These are phyloP conservation scores for Filobasidium wieringae DNA, from an alignment of 768 basidiomycete species.

Conservation along the genomic window DNA sequence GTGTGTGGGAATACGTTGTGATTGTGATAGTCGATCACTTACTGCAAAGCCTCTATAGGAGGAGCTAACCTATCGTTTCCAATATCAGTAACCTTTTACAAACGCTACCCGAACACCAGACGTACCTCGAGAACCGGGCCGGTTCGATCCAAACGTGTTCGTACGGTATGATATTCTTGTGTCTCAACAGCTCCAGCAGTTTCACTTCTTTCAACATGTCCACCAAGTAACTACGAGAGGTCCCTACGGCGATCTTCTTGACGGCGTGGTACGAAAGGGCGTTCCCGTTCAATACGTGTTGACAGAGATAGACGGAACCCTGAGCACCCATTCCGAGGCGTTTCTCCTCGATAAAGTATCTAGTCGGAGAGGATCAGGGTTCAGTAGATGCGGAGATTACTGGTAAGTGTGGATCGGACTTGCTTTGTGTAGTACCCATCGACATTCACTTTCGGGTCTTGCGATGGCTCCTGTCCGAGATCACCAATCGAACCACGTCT, in stretches of 20 bases:
- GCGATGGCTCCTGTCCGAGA: neutral
- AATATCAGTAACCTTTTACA: neutral
- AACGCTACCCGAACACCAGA: neutral
- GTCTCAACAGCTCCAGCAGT: conserved; percentile 69
- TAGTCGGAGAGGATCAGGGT: neutral
- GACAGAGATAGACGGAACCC: conserved; percentile 77
- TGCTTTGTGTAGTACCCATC: neutral
- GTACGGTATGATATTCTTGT: conserved; percentile 88
- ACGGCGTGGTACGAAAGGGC: conserved; percentile 78
- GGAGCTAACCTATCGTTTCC: conserved; percentile 56
- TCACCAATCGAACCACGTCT: neutral
- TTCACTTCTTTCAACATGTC: conserved; percentile 76
- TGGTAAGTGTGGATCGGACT: neutral
- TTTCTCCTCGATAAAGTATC: conserved; percentile 83
- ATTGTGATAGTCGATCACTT: conserved; percentile 29
- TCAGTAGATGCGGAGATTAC: neutral
- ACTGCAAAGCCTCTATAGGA: conserved; percentile 77
- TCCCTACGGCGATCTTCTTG: conserved; percentile 91
- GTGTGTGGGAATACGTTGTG: neutral
- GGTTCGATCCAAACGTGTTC: conserved; percentile 91
- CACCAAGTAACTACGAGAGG: conserved; percentile 72
- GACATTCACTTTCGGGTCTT: neutral
- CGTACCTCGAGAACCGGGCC: conserved; percentile 56
- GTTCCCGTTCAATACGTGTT: conserved; percentile 82
- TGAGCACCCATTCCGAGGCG: conserved; percentile 90